Conservation (phyloP, 2,329 filamentous ascomycete species). For the Bimuria novae-zelandiae region DNA sequence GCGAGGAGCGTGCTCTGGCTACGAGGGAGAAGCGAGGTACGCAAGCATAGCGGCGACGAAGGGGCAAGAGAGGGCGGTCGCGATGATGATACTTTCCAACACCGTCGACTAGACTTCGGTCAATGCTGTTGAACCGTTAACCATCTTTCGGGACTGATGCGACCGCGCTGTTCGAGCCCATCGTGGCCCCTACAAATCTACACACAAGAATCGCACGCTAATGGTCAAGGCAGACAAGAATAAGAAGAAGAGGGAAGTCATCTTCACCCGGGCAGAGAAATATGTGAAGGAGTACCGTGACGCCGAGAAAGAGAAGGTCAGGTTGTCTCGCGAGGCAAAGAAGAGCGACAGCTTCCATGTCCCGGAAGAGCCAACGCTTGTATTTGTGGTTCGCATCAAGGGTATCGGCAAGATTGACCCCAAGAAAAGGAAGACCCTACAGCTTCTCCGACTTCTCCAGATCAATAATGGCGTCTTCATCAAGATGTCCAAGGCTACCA, state of each 20-base stretch:
- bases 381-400: constrained; percentile 99
- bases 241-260: constrained; percentile 97
- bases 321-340: constrained; percentile 87
- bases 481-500: constrained; percentile 95
- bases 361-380: constrained; percentile 90
- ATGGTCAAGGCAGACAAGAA: constrained; percentile 69
- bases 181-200: background rate
- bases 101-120: constrained; percentile 89
- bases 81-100: constrained; percentile 88
- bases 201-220: constrained; percentile 28
- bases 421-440: constrained; percentile 99
- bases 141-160: constrained; percentile 99
- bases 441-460: constrained; percentile 98
- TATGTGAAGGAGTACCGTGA: constrained; percentile 99
- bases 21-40: constrained; percentile 88
- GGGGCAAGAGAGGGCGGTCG: constrained; percentile 31
- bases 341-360: constrained; percentile 92
- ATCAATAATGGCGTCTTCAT: constrained; percentile 99
- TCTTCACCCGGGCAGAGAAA: constrained; percentile 99
- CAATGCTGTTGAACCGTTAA: constrained; percentile 98
- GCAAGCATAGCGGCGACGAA: constrained; percentile 48
- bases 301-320: constrained; percentile 97
- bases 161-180: constrained; percentile 31
- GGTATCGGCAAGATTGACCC: constrained; percentile 99
- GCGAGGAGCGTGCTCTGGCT: constrained; percentile 81